Evolutionary conservation across 164 flowering plant species (phyloP).

Genomic region (Echeveria elegans): DNA sequence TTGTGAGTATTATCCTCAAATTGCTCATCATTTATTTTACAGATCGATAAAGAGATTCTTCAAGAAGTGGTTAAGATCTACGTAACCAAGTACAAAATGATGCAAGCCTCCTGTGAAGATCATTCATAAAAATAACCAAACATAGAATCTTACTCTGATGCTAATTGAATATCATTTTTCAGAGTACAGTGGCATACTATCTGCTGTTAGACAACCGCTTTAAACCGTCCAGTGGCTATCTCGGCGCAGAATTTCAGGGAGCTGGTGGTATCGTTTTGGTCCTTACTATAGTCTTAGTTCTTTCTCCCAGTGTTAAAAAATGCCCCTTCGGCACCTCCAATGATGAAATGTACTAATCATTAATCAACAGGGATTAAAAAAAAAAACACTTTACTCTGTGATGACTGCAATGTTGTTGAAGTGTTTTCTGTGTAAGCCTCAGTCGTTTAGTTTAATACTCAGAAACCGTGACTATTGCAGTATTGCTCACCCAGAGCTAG

Average conservation of each 20-base stretch:
- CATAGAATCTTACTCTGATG: not conserved
- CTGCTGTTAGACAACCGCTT: slow-evolving; percentile 82
- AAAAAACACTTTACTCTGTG: too few species aligned
- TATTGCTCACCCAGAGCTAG: too few species aligned
- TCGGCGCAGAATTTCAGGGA: slow-evolving; percentile 88
- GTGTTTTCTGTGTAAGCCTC: not conserved
- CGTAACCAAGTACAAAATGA: slow-evolving; percentile 52
- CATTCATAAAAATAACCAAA: not conserved
- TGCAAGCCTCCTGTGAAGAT: slow-evolving; percentile 12
- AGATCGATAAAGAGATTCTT: slow-evolving; percentile 57
- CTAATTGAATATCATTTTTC: slow-evolving; percentile 14
- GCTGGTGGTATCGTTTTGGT: slow-evolving; percentile 42
- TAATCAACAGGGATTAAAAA: not conserved
- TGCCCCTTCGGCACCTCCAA: not conserved
- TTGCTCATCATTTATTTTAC: not conserved
- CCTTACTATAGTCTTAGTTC: not conserved
- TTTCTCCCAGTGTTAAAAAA: not conserved
- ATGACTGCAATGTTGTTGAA: not conserved
- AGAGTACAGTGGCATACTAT: slow-evolving; percentile 96
- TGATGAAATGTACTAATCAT: not conserved
- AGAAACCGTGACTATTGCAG: too few species aligned
- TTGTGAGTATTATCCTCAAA: not conserved
- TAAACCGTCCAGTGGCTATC: slow-evolving; percentile 80
- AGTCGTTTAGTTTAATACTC: not conserved
- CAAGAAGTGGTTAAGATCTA: slow-evolving; percentile 76